phyloP scores from a whole-genome alignment of 176 grass and related monocot genomes.

The Lolium perenne region DNA sequence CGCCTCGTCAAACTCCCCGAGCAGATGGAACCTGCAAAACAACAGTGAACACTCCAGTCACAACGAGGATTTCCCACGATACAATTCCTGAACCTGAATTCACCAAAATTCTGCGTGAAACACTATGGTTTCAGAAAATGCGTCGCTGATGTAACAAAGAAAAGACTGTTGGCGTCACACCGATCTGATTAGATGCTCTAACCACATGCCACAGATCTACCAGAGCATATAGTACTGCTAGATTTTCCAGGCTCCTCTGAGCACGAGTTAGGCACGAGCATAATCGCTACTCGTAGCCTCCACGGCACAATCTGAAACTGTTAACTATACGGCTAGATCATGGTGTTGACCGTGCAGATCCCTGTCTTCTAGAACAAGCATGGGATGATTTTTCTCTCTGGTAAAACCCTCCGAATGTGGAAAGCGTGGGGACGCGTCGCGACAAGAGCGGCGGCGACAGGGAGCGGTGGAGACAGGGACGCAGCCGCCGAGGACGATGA shows the following conservation, averaged over 20 bases:
- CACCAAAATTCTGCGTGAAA: neutral
- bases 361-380: constrained; percentile 43
- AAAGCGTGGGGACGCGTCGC: constrained; percentile 14
- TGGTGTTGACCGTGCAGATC: constrained; percentile 3
- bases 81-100: neutral
- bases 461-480: constrained; percentile 34
- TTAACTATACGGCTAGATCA: neutral
- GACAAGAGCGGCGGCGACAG: constrained; percentile 11
- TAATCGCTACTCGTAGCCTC: neutral
- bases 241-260: neutral
- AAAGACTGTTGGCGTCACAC: neutral
- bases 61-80: neutral
- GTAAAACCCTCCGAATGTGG: constrained; percentile 22
- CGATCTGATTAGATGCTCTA: neutral
- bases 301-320: neutral
- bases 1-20: constrained; percentile 80
- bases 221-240: neutral
- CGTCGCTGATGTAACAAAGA: no score
- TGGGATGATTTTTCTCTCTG: neutral
- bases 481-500: neutral
- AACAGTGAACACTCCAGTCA: neutral
- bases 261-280: neutral
- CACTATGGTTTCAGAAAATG: neutral
- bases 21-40: constrained; percentile 73
- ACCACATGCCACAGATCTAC: neutral